Evolutionary conservation across 352 stramenopile genomes (phyloP).

Genomic region (Pythium grandisporangium): DNA sequence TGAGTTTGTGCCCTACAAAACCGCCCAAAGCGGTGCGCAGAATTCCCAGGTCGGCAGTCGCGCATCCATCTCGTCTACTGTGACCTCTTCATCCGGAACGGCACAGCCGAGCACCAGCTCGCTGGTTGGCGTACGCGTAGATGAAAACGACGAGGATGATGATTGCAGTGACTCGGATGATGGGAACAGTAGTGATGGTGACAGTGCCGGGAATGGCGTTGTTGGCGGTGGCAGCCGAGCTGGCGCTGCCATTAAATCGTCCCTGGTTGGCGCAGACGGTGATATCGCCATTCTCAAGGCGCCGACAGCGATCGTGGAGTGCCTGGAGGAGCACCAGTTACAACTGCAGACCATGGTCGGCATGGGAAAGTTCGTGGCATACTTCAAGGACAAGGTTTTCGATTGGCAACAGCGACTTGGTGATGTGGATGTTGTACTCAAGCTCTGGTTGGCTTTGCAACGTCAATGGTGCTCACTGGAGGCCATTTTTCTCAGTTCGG

Average conservation of each 20-base stretch:
- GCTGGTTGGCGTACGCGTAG: not conserved
- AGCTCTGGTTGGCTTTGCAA: conserved; percentile 89
- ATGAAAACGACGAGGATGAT: conserved; percentile 7
- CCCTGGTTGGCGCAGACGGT: no score
- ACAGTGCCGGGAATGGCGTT: no score
- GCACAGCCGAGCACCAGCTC: not conserved
- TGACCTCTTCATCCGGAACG: no score
- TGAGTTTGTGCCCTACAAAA: conserved; percentile 89
- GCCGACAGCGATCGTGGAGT: conserved; percentile 89
- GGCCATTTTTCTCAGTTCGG: conserved; percentile 90
- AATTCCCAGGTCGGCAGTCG: not conserved
- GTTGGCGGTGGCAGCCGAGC: no score
- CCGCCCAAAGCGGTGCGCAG: conserved; percentile 9
- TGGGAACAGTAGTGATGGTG: not conserved
- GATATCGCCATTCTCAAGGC: conserved; percentile 87
- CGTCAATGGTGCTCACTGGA: conserved; percentile 91
- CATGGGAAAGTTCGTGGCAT: conserved; percentile 95
- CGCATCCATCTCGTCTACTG: no score
- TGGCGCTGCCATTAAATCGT: no score
- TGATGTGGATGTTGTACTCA: conserved; percentile 90
- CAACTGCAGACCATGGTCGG: conserved; percentile 94
- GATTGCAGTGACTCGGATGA: conserved; percentile 21
- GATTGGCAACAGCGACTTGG: conserved; percentile 90
- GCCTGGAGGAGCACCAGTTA: conserved; percentile 92
- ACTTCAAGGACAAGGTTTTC: conserved; percentile 94